phyloP scores from a whole-genome alignment of 768 basidiomycete species.

The Amanita pallidorosea region DNA sequence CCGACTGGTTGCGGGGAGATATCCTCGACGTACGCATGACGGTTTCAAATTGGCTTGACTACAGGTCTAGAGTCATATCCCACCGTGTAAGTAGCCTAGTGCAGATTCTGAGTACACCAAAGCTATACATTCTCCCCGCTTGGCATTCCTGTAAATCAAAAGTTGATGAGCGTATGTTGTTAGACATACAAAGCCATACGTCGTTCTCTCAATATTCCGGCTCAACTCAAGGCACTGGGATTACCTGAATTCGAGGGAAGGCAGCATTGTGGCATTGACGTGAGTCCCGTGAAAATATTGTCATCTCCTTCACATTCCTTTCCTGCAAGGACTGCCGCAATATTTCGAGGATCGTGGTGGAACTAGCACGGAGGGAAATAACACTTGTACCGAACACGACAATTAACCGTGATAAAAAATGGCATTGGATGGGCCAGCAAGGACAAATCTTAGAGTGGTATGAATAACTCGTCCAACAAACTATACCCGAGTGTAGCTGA shows the following conservation, averaged over 20 bases:
- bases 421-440: constrained; percentile 80
- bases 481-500: background rate
- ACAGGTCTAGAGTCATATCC: constrained; percentile 13
- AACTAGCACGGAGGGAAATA: constrained; percentile 63
- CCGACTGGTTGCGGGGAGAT: constrained; percentile 63
- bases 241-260: constrained; percentile 74
- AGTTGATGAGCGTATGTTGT: background rate
- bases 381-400: constrained; percentile 62
- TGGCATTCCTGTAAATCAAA: background rate
- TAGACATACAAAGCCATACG: constrained; percentile 5
- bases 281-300: constrained; percentile 28
- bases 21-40: constrained; percentile 63
- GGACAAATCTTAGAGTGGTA: constrained; percentile 42
- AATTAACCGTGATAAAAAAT: constrained; percentile 56
- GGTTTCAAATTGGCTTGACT: constrained; percentile 37
- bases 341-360: constrained; percentile 68
- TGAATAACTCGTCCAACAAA: background rate
- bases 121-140: background rate
- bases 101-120: background rate
- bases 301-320: constrained; percentile 4
- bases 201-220: constrained; percentile 52
- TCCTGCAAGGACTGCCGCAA: constrained; percentile 66
- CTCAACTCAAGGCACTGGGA: constrained; percentile 65
- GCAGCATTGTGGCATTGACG: constrained; percentile 85
- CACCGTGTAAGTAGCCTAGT: constrained; percentile 1